Conservation (phyloP, 2,329 filamentous ascomycete species). For the Diaporthe helianthi region DNA sequence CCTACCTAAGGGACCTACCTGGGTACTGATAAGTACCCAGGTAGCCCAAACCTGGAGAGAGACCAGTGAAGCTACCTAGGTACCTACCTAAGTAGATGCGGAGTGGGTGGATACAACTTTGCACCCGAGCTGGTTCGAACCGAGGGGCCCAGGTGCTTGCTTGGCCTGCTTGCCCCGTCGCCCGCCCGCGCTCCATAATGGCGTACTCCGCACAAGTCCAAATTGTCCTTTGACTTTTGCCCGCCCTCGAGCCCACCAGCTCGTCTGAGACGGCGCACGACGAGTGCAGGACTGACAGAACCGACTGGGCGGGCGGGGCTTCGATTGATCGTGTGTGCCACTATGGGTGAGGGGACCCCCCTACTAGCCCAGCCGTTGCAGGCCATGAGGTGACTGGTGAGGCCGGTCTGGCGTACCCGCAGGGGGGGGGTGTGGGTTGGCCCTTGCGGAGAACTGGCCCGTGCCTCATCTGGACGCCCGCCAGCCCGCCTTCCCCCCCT, state of each 20-base stretch:
- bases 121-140: background rate
- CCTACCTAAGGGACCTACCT: background rate
- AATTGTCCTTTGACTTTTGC: background rate
- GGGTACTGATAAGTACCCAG: no score
- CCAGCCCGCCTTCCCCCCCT: conserved; percentile 4
- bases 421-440: conserved; percentile 6
- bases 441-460: conserved; percentile 25
- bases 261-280: conserved; percentile 7
- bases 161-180: background rate
- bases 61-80: background rate
- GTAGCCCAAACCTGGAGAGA: background rate
- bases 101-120: no score
- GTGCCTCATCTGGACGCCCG: conserved; percentile 17
- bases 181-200: background rate
- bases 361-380: conserved; percentile 30
- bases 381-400: conserved; percentile 18
- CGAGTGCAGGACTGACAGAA: conserved; percentile 13
- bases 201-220: background rate
- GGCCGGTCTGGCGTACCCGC: conserved; percentile 2
- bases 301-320: conserved; percentile 19
- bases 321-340: conserved; percentile 16
- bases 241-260: background rate
- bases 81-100: no score
- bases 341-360: conserved; percentile 23
- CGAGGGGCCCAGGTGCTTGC: conserved; percentile 7